Evolutionary conservation across 345 rosid species (phyloP), one percentile per base, ranked within the genome.

Genomic region (Sonneratia alba): DNA sequence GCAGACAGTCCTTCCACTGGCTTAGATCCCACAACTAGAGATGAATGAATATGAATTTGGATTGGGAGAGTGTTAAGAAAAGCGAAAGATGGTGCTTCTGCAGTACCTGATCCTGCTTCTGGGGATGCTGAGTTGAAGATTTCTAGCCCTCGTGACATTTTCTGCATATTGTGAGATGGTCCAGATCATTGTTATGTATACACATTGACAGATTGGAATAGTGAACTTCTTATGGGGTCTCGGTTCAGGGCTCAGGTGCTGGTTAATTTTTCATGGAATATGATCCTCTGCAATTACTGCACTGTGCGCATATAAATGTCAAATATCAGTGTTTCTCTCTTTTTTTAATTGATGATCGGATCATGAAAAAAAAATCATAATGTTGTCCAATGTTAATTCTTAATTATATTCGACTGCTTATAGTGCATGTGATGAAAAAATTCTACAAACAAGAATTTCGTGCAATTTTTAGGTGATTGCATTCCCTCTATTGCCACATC

Each of bases 1-100:
- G 70, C 70, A 19, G 70, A 68, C 12, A 68, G 56, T 21, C 70
- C 70, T 2, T 68, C 70, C 32, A 36, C 72, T 49, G 82, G 80
- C 62, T 69, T 67, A 73, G 75, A 24, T 73, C 80, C 56, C 42
- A 70, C 73, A 57, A 64, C 96, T 59, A 86, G 89, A 73, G 89
- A 87, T 4, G 88, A 86, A 73, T 85, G 73, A 67, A 21, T 43
- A 34, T 8, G 13, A 32, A 32, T n/a, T 34, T 34, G 18, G 38
- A 34, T 2, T 32, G 13, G 63, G 2, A 21, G 59, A n/a, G 34
- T 57, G 63, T 8, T 24, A 18, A 21, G 4, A 57, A 2, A 13
- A 57, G 63, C 34, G 14, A 57, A n/a, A 10, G 32, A 57, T n/a
- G 63, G 32, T 57, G 63, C 63, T 22, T 22, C 63, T 57, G 63